Conservation (phyloP, 2,329 filamentous ascomycete species). For the Grosmannia huntii region DNA sequence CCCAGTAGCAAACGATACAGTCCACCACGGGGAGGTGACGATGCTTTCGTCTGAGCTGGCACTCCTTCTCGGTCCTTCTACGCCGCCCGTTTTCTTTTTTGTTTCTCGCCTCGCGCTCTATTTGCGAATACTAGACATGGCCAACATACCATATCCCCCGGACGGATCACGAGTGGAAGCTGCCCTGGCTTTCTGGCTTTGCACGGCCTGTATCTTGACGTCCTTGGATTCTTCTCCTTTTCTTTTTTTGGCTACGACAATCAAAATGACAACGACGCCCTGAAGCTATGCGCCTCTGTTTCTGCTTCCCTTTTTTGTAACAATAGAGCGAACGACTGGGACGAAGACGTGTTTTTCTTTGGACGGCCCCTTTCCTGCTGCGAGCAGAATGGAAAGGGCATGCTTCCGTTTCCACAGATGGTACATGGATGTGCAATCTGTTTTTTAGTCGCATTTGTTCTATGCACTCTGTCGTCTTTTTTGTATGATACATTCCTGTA, state of each 20-base stretch:
- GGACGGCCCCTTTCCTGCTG: background rate
- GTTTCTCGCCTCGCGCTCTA: background rate
- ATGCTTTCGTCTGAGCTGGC: constrained; percentile 14
- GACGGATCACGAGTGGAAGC: background rate
- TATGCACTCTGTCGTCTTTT: background rate
- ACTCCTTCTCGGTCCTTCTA: background rate
- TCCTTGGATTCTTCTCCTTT: background rate
- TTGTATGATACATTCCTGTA: background rate
- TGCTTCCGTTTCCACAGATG: background rate
- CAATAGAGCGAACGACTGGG: background rate
- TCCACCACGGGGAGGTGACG: constrained; percentile 13
- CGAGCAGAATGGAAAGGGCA: background rate
- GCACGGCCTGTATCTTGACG: background rate
- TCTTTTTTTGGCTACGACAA: background rate
- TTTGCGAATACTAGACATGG: background rate
- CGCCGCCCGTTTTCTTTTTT: background rate
- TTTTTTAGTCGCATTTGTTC: background rate
- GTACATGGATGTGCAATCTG: background rate
- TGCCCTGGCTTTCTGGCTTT: background rate
- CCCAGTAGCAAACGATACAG: constrained; percentile 5
- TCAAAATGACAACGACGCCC: background rate
- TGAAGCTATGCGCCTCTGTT: background rate
- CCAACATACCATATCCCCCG: background rate
- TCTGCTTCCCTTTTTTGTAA: background rate
- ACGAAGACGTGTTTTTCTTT: background rate